Evolutionary conservation across 805 yeast species (phyloP).

Genomic region (Spathaspora sp.): DNA sequence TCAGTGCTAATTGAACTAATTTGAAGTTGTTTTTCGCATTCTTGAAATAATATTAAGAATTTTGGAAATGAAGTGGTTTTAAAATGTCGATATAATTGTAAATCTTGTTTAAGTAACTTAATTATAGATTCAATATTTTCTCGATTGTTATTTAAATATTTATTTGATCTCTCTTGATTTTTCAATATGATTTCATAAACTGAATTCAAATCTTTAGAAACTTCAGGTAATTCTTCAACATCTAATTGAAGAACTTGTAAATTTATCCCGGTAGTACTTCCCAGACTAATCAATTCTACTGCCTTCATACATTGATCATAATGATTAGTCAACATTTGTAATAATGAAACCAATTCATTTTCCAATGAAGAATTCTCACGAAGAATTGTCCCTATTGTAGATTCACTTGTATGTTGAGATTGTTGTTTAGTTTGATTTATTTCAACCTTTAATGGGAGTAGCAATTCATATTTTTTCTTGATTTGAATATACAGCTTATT

Average conservation of each 20-base stretch:
- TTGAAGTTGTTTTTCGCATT: conserved; percentile 12
- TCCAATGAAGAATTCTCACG: conserved; percentile 52
- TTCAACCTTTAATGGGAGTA: conserved; percentile 15
- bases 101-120: conserved; percentile 13
- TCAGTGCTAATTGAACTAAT: conserved; percentile 14
- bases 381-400: conserved; percentile 20
- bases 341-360: conserved; percentile 62
- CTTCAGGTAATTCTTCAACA: conserved; percentile 53
- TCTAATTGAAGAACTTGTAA: conserved; percentile 50
- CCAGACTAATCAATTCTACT: conserved; percentile 23
- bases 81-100: conserved; percentile 17
- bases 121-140: conserved; percentile 12
- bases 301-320: conserved; percentile 73
- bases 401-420: conserved; percentile 6
- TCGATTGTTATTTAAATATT: conserved; percentile 13
- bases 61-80: conserved; percentile 23
- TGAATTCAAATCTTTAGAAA: conserved; percentile 44
- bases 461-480: conserved; percentile 15
- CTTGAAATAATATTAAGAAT: conserved; percentile 17
- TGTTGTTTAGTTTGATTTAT: conserved; percentile 7
- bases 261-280: conserved; percentile 21
- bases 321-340: conserved; percentile 74
- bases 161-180: conserved; percentile 30
- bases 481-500: conserved; percentile 12
- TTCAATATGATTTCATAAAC: conserved; percentile 32